Evolutionary conservation across 2,329 filamentous ascomycete species (phyloP).

Genomic region (Tolypocladium inflatum): DNA sequence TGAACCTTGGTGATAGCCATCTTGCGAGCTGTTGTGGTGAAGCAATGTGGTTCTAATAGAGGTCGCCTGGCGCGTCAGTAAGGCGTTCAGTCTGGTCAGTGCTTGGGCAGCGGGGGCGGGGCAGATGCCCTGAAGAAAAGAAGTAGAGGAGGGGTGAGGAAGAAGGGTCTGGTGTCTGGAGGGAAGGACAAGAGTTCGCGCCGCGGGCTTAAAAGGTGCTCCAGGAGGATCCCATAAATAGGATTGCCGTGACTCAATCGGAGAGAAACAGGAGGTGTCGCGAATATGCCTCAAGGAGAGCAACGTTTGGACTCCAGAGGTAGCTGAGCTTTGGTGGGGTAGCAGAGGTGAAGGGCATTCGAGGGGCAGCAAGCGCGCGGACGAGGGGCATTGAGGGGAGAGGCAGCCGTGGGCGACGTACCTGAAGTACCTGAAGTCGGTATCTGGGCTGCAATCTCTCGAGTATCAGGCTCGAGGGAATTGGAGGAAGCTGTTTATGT

Average conservation of each 20-base stretch:
- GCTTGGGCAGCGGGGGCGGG: constrained; percentile 1
- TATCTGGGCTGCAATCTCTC: background rate
- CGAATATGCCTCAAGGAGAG: constrained; percentile 2
- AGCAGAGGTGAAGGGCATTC: background rate
- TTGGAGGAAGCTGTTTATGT: background rate
- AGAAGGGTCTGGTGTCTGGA: background rate
- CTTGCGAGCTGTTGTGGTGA: constrained; percentile 26
- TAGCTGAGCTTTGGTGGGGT: constrained; percentile 8
- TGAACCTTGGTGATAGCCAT: constrained; percentile 91
- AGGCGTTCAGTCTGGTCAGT: background rate
- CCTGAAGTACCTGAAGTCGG: background rate
- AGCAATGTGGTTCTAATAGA: background rate
- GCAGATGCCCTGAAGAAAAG: background rate
- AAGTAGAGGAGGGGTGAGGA: constrained; percentile 4
- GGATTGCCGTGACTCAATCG: background rate
- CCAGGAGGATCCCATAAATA: background rate
- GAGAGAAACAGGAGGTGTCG: background rate
- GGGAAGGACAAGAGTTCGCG: background rate
- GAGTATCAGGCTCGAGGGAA: background rate
- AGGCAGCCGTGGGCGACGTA: background rate
- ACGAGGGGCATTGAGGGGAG: background rate
- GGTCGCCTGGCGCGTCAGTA: background rate
- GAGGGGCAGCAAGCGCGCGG: background rate
- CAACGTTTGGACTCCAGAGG: background rate
- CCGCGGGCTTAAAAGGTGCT: background rate